Evolutionary conservation across 1,284 basidiomycete genomes (phyloP).

Genomic region (Tremellales sp.): DNA sequence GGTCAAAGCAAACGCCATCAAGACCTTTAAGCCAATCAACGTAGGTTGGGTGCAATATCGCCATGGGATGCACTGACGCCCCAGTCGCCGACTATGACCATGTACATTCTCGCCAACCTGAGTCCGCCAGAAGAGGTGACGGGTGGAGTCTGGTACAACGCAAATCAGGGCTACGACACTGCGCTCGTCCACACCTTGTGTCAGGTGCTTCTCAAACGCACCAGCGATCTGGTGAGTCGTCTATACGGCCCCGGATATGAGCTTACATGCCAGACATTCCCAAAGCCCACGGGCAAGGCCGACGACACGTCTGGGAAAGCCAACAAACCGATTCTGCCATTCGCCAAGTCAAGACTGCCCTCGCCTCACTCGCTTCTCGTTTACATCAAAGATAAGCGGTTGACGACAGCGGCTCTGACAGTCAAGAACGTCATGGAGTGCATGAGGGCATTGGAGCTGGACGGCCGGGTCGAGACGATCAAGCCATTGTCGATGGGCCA

Average conservation of each 20-base stretch:
- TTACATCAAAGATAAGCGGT: constrained; percentile 26
- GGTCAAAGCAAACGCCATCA: constrained; percentile 39
- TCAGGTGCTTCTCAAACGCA: constrained; percentile 25
- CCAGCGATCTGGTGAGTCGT: constrained; percentile 30
- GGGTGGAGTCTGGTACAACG: constrained; percentile 47
- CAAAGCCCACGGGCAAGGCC: constrained; percentile 5
- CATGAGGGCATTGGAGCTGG: constrained; percentile 44
- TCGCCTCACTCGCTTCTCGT: constrained; percentile 32
- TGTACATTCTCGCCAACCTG: constrained; percentile 37
- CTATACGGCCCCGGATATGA: constrained; percentile 3
- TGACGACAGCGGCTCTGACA: constrained; percentile 30
- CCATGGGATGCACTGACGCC: constrained; percentile 3
- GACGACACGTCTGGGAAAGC: neutral
- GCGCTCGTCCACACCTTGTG: constrained; percentile 38
- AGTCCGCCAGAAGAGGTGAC: constrained; percentile 44
- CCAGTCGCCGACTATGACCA: constrained; percentile 40
- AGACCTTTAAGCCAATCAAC: constrained; percentile 44
- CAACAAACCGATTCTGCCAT: constrained; percentile 28
- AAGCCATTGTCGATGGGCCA: constrained; percentile 39
- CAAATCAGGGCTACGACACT: constrained; percentile 44
- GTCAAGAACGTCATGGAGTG: constrained; percentile 48
- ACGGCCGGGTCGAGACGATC: constrained; percentile 44
- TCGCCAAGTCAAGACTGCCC: constrained; percentile 29
- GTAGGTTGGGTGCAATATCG: constrained; percentile 5
- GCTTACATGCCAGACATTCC: constrained; percentile 24